These are phyloP conservation scores for Diplodia mutila DNA, from an alignment of 2,329 filamentous ascomycete species.

Conservation along the genomic window DNA sequence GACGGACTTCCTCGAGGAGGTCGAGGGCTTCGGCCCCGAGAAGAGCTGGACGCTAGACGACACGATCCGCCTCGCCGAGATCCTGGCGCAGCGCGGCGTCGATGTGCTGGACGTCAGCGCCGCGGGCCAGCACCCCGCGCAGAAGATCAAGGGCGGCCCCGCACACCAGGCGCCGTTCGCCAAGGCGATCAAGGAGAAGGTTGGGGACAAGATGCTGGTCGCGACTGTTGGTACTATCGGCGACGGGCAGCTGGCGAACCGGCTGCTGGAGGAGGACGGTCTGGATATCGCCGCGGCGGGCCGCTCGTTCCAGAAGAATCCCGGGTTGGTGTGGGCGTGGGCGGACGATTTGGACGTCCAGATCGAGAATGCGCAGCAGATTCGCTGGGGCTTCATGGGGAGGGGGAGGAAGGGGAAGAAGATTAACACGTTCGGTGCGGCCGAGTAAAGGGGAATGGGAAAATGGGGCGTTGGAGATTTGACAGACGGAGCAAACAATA, in stretches of 20 bases:
- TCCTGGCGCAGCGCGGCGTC: constrained; percentile 73
- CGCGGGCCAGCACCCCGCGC: constrained; percentile 68
- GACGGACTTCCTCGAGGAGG: constrained; percentile 73
- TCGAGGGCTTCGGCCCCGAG: constrained; percentile 43
- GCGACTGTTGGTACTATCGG: constrained; percentile 76
- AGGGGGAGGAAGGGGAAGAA: constrained; percentile 44
- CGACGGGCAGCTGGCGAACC: constrained; percentile 68
- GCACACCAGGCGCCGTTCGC: constrained; percentile 78
- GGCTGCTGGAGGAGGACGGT: constrained; percentile 57
- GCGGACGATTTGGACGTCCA: constrained; percentile 73
- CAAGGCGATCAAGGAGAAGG: constrained; percentile 69
- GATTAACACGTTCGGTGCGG: neutral
- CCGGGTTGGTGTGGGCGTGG: constrained; percentile 73
- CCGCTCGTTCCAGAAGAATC: constrained; percentile 79
- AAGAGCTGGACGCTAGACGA: constrained; percentile 71
- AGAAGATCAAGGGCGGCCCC: constrained; percentile 64
- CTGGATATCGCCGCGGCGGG: constrained; percentile 75
- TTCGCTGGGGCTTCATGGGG: constrained; percentile 63
- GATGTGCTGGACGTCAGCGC: constrained; percentile 84
- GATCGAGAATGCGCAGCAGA: constrained; percentile 74
- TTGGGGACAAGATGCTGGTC: constrained; percentile 72
- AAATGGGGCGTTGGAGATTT: neutral
- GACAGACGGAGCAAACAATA: neutral
- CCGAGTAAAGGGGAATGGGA: neutral
- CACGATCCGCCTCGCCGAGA: constrained; percentile 64